Conservation (phyloP, 805 yeast species). For the Ogataea salicorniae region DNA sequence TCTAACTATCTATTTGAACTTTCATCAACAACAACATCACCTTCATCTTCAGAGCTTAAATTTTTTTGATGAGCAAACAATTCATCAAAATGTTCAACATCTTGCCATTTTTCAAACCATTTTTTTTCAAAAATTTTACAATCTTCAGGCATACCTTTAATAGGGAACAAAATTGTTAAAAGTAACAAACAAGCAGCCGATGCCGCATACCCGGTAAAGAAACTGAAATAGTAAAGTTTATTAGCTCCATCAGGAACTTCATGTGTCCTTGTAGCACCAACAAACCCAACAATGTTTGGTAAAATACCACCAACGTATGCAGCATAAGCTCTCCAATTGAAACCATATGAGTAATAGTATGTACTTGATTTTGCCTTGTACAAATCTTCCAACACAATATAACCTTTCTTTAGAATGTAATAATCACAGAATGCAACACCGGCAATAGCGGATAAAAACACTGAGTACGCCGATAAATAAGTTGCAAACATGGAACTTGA, state of each 20-base stretch:
- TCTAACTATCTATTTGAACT: too few species aligned
- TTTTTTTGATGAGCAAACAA: conserved; percentile 7
- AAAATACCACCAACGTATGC: conserved; percentile 78
- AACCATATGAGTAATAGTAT: conserved; percentile 63
- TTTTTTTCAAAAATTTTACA: conserved; percentile 42
- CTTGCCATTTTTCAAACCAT: conserved; percentile 59
- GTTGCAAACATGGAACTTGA: conserved; percentile 72
- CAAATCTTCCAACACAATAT: conserved; percentile 56
- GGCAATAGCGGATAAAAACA: conserved; percentile 77
- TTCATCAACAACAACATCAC: too few species aligned
- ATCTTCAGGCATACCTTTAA: conserved; percentile 36
- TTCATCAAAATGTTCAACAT: conserved; percentile 58
- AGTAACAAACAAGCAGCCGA: conserved; percentile 52
- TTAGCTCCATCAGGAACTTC: conserved; percentile 74
- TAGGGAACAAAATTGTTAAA: conserved; percentile 49
- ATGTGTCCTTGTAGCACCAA: conserved; percentile 70
- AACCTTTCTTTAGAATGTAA: conserved; percentile 68
- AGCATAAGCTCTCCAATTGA: conserved; percentile 79
- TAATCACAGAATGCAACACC: conserved; percentile 72
- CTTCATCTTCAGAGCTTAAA: too few species aligned
- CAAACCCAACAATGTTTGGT: conserved; percentile 85
- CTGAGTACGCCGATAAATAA: conserved; percentile 74
- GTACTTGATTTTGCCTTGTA: conserved; percentile 42
- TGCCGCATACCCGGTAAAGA: conserved; percentile 67
- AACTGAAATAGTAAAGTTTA: conserved; percentile 65